Evolutionary conservation across 495 filamentous ascomycete species (phyloP).

Genomic region (Tetracladium marchalianum): DNA sequence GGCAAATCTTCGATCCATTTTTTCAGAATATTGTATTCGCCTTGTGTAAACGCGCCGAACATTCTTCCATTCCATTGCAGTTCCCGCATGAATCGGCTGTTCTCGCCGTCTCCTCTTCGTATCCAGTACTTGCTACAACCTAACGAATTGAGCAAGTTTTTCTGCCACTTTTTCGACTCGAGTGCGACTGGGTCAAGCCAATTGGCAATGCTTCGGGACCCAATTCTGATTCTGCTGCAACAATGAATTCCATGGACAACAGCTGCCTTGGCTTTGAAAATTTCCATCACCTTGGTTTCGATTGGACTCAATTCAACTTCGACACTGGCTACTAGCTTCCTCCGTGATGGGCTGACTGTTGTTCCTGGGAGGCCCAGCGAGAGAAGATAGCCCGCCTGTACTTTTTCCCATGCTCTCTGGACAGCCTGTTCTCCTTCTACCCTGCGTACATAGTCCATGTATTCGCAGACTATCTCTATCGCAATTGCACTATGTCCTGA

Average conservation of each 20-base stretch:
- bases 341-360: no score
- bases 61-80: constrained; percentile 34
- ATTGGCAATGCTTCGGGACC: constrained; percentile 19
- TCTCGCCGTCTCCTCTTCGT: constrained; percentile 23
- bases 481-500: constrained; percentile 41
- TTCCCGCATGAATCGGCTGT: constrained; percentile 29
- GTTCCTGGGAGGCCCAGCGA: constrained; percentile 23
- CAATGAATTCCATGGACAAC: constrained; percentile 17
- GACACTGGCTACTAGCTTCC: no score
- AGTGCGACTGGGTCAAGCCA: constrained; percentile 26
- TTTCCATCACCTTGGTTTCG: constrained; percentile 4
- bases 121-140: constrained; percentile 25
- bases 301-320: constrained; percentile 5
- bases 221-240: constrained; percentile 9
- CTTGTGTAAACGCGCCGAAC: constrained; percentile 38
- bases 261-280: constrained; percentile 16
- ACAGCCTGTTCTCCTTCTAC: constrained; percentile 18
- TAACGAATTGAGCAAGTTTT: constrained; percentile 15
- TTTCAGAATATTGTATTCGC: constrained; percentile 26
- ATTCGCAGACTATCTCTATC: constrained; percentile 25
- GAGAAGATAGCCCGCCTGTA: constrained; percentile 39
- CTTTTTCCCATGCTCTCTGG: constrained; percentile 30
- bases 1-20: constrained; percentile 29
- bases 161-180: constrained; percentile 16
- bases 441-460: constrained; percentile 24